These are phyloP conservation scores for Periconia sp. DNA, from an alignment of 2,329 filamentous ascomycete species.

Conservation along the genomic window DNA sequence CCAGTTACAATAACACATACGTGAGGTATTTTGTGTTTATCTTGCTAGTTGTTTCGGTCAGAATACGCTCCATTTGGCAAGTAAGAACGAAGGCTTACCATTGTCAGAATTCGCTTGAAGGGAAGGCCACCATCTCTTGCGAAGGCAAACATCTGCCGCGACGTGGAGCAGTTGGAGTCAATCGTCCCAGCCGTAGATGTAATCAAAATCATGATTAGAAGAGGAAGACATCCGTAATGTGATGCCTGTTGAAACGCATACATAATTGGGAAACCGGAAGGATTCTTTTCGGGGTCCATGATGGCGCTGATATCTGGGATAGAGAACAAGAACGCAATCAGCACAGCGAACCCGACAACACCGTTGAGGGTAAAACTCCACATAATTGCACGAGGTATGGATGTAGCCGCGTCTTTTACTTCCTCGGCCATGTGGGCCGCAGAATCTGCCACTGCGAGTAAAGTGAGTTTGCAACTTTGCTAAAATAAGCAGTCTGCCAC, in stretches of 20 bases:
- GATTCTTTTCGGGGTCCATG: slow-evolving; percentile 27
- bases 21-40: no score
- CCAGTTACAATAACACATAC: no score
- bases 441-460: slow-evolving; percentile 39
- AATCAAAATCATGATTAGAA: slow-evolving; percentile 33
- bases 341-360: slow-evolving; percentile 36
- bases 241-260: slow-evolving; percentile 35
- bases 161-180: slow-evolving; percentile 33
- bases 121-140: slow-evolving; percentile 39
- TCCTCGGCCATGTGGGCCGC: slow-evolving; percentile 49
- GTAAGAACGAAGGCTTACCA: no score
- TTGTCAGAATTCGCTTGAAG: slow-evolving; percentile 37
- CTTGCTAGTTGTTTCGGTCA: no score
- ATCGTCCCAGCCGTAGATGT: slow-evolving; percentile 35
- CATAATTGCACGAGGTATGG: slow-evolving; percentile 47
- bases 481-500: slow-evolving; percentile 7
- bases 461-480: no score
- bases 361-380: slow-evolving; percentile 45
- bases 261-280: slow-evolving; percentile 36
- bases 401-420: slow-evolving; percentile 44
- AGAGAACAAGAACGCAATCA: slow-evolving; percentile 38
- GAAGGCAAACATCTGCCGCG: slow-evolving; percentile 41
- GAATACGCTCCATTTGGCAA: no score
- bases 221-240: slow-evolving; percentile 27
- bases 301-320: slow-evolving; percentile 34